These are phyloP conservation scores for Coemansia sp. DNA, from an alignment of 192 early-diverging fungal species.

Conservation along the genomic window DNA sequence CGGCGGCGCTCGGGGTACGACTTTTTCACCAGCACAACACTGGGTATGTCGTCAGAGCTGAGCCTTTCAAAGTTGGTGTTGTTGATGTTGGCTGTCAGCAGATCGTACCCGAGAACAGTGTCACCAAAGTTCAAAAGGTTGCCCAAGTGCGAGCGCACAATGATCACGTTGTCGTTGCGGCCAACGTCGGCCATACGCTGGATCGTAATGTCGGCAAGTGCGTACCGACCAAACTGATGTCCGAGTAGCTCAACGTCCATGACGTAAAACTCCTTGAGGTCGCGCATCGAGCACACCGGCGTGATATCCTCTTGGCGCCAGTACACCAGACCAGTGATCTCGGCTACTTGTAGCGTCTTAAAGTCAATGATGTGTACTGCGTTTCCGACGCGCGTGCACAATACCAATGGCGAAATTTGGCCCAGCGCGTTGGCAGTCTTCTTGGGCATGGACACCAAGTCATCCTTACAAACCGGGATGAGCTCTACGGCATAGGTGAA, in stretches of 20 bases:
- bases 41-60: constrained; percentile 70
- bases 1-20: constrained; percentile 85
- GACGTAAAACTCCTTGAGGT: constrained; percentile 93
- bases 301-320: constrained; percentile 82
- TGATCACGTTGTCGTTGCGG: constrained; percentile 82
- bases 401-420: constrained; percentile 80
- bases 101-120: constrained; percentile 88
- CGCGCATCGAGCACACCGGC: constrained; percentile 74
- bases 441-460: constrained; percentile 83
- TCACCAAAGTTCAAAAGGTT: constrained; percentile 90
- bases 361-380: constrained; percentile 85
- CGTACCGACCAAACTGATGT: constrained; percentile 72
- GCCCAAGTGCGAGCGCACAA: constrained; percentile 92
- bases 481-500: constrained; percentile 97
- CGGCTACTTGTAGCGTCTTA: constrained; percentile 76
- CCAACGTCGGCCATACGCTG: constrained; percentile 77
- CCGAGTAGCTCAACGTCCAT: constrained; percentile 89
- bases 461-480: constrained; percentile 96
- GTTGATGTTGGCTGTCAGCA: constrained; percentile 91
- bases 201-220: constrained; percentile 88
- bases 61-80: constrained; percentile 78
- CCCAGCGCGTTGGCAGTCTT: constrained; percentile 86
- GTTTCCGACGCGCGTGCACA: constrained; percentile 88
- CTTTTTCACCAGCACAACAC: constrained; percentile 93
- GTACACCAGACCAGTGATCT: constrained; percentile 74